These are phyloP conservation scores for Triticum aestivum DNA, from an alignment of 176 grass and related monocot genomes.

Conservation along the genomic window IWGSC_CS_RefSeq_v2.1 NC_057804.1:310955751-310956250, in stretches of 20 bases:
- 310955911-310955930: not conserved
- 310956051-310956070: constrained; percentile 37
- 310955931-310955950: not conserved
- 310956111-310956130: too few species aligned
- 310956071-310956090: not conserved
- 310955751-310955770: not conserved
- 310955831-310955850: constrained; percentile 98
- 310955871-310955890: constrained; percentile 91
- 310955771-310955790: constrained; percentile 22
- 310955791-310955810: constrained; percentile 96
- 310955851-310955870: constrained; percentile 92
- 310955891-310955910: constrained; percentile 34
- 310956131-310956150: too few species aligned
- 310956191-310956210: too few species aligned
- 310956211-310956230: too few species aligned
- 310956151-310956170: too few species aligned
- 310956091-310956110: too few species aligned
- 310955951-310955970: constrained; percentile 13
- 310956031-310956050: not conserved
- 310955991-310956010: constrained; percentile 14
- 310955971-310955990: constrained; percentile 16
- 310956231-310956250: too few species aligned
- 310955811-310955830: constrained; percentile 99
- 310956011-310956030: constrained; percentile 26
- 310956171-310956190: too few species aligned